phyloP scores from a whole-genome alignment of 805 yeast species.

The Metschnikowia picachoensis region DNA sequence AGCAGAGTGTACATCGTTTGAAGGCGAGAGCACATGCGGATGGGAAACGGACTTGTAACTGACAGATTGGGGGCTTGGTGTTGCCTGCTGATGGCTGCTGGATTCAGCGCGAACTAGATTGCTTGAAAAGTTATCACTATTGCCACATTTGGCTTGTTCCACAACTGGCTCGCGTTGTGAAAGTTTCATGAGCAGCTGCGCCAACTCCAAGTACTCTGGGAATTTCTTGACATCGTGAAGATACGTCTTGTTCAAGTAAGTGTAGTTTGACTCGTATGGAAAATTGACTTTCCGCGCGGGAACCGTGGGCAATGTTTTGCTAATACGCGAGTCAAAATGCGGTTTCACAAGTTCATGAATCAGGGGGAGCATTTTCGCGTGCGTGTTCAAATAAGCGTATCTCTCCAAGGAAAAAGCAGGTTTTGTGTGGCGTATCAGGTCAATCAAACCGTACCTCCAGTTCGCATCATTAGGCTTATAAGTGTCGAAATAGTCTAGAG shows the following conservation, averaged over 20 bases:
- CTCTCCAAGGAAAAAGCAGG: slow-evolving; percentile 8
- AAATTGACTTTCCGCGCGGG: slow-evolving; percentile 41
- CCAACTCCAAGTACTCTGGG: slow-evolving; percentile 47
- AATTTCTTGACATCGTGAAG: slow-evolving; percentile 46
- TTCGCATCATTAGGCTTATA: slow-evolving; percentile 43
- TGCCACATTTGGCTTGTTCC: not conserved
- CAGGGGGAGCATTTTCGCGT: slow-evolving; percentile 10
- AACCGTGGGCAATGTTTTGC: slow-evolving; percentile 21
- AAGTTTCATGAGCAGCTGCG: slow-evolving; percentile 38
- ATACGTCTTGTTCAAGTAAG: slow-evolving; percentile 47
- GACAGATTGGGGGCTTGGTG: not conserved
- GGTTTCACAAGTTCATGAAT: slow-evolving; percentile 22
- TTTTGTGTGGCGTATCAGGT: slow-evolving; percentile 28
- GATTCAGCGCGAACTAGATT: not conserved
- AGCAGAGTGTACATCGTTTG: not conserved
- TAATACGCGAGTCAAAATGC: slow-evolving; percentile 35
- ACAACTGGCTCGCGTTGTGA: slow-evolving; percentile 18
- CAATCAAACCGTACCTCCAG: slow-evolving; percentile 41
- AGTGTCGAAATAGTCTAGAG: slow-evolving; percentile 42
- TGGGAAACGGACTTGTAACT: not conserved
- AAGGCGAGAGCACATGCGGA: not conserved
- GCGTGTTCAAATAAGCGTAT: slow-evolving; percentile 2
- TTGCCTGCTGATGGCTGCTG: not conserved
- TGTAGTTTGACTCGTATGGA: slow-evolving; percentile 52
- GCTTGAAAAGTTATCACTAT: too few species aligned